Conservation (phyloP, 352 stramenopile genomes). For the Pythium utonaiense region DNA sequence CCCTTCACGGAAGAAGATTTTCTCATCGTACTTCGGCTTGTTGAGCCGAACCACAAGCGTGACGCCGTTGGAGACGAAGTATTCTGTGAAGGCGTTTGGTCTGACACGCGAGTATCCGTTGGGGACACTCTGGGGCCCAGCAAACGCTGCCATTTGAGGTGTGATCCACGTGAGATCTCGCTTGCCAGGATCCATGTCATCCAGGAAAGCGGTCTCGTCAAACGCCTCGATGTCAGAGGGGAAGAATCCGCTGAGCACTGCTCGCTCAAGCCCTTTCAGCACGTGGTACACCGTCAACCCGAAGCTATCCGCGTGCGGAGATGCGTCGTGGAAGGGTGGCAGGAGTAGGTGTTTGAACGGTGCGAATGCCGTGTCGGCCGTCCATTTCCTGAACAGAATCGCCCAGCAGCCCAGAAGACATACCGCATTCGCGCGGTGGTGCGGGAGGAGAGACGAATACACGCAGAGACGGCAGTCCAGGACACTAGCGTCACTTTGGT, state of each 20-base stretch:
- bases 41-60: slow-evolving; percentile 88
- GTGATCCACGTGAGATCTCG: slow-evolving; percentile 30
- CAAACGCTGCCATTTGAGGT: slow-evolving; percentile 28
- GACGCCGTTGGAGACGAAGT: slow-evolving; percentile 43
- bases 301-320: slow-evolving; percentile 20
- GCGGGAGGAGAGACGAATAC: slow-evolving; percentile 22
- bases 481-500: neutral
- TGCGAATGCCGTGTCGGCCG: slow-evolving; percentile 60
- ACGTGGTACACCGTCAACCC: slow-evolving; percentile 29
- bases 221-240: slow-evolving; percentile 40
- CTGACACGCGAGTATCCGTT: slow-evolving; percentile 54
- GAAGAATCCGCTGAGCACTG: slow-evolving; percentile 81
- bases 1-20: slow-evolving; percentile 70
- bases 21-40: slow-evolving; percentile 90
- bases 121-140: slow-evolving; percentile 45
- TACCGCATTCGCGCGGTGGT: slow-evolving; percentile 85
- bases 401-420: slow-evolving; percentile 89
- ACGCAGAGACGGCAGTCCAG: slow-evolving; percentile 66
- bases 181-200: slow-evolving; percentile 23
- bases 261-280: slow-evolving; percentile 25
- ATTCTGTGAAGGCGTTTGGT: slow-evolving; percentile 33
- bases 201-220: slow-evolving; percentile 18
- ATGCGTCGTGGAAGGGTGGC: slow-evolving; percentile 35
- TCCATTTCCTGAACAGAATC: slow-evolving; percentile 33
- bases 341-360: slow-evolving; percentile 36